Evolutionary conservation across 805 yeast genomes (phyloP), one percentile per base, ranked within the genome.

Genomic region (Kodamaea neixiangensis): DNA sequence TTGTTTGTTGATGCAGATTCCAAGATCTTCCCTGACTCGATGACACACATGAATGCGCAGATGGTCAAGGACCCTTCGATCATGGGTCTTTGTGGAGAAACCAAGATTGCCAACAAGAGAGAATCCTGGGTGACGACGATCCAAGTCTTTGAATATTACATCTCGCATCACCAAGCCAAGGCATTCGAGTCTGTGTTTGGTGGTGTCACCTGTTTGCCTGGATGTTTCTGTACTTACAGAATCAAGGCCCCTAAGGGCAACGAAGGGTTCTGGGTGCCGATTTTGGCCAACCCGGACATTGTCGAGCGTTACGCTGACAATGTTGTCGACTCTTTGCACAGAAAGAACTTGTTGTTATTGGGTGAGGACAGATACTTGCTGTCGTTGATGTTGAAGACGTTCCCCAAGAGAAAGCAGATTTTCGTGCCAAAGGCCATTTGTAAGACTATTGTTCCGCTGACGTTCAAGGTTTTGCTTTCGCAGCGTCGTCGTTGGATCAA

Each of bases 401-500:
- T 91, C 75, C 97, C 97, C 10, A 88, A 83, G 65, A 81, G 97
- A 71, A 89, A 87, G 56, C 96, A 87, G 68, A 69, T 90, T 13
- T 91, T 91, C 65, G 85, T 92, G 10, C 86, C 96, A 2, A 89
- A 89, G 65, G 97, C 97, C 5, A 93, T 88, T 3, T 91, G 97
- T 73, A 89, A 89, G 63, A 91, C 97, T 0, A 71, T 89, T 54
- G 97, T 86, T n/a, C 97, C 97, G 0, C 87, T 85, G 59, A 77
- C 78, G 45, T 91, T 91, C 66, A 78, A 71, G 55, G 94, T 91
- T 44, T 75, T 91, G 56, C 74, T 91, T 44, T 91, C 97, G 1
- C 97, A 91, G 67, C 86, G 97, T 67, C 89, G 97, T 73, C 87
- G 97, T 66, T 91, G 97, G 97, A 91, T 91, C 60, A 91, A 91